Evolutionary conservation across 768 basidiomycete species (phyloP).

Genomic region (Psilocybe cubensis): DNA sequence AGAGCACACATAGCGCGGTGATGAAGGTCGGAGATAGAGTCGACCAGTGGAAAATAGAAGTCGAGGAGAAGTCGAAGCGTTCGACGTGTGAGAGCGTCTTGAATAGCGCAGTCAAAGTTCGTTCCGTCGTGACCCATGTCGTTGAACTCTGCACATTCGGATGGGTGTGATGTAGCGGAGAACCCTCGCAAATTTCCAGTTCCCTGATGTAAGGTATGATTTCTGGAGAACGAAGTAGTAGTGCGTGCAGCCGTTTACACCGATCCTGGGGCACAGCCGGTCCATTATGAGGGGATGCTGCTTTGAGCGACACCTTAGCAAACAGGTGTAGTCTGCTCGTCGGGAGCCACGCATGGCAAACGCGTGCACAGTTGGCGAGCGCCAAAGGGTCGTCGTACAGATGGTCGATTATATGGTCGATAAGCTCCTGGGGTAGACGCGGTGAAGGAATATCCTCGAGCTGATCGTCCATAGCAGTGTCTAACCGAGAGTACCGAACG

Average conservation of each 20-base stretch:
- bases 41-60: slow-evolving; percentile 39
- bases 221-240: slow-evolving; percentile 35
- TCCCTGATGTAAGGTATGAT: slow-evolving; percentile 38
- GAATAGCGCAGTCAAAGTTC: slow-evolving; percentile 39
- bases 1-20: slow-evolving; percentile 36
- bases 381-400: slow-evolving; percentile 36
- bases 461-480: slow-evolving; percentile 7
- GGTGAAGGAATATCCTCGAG: slow-evolving; percentile 17
- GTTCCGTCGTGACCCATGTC: slow-evolving; percentile 43
- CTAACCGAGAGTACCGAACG: neutral
- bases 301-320: slow-evolving; percentile 39
- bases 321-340: slow-evolving; percentile 44
- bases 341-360: slow-evolving; percentile 43
- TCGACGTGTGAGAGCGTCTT: slow-evolving; percentile 38
- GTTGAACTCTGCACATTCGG: slow-evolving; percentile 32
- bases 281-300: slow-evolving; percentile 26
- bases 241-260: slow-evolving; percentile 38
- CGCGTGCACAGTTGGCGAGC: slow-evolving; percentile 37
- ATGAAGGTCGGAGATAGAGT: slow-evolving; percentile 37
- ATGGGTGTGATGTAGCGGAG: slow-evolving; percentile 32
- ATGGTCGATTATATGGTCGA: slow-evolving; percentile 52
- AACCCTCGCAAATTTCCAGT: slow-evolving; percentile 43
- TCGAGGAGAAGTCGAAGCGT: slow-evolving; percentile 40
- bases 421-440: slow-evolving; percentile 46
- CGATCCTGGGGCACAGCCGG: slow-evolving; percentile 32